Evolutionary conservation across 2,329 filamentous ascomycete genomes (phyloP).

Genomic region (Hypoxylon sp.): DNA sequence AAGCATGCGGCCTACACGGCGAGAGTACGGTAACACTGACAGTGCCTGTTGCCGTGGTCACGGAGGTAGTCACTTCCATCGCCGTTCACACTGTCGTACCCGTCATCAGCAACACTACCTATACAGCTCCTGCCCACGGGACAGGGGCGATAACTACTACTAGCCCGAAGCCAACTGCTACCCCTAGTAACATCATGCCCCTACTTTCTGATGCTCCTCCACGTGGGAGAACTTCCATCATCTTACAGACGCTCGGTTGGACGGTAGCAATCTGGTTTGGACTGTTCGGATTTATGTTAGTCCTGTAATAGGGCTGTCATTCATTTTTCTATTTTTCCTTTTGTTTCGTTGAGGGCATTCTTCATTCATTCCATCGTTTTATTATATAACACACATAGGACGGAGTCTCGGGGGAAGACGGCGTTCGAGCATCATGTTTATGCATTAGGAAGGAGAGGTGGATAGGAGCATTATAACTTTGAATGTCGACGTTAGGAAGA

Average conservation of each 20-base stretch:
- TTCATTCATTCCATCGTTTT: conserved; percentile 1
- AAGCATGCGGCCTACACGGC: conserved; percentile 53
- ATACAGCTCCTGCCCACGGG: conserved; percentile 3
- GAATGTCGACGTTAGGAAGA: background rate
- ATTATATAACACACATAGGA: conserved; percentile 6
- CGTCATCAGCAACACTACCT: conserved; percentile 25
- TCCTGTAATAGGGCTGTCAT: conserved; percentile 35
- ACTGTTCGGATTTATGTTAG: conserved; percentile 46
- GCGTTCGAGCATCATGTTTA: background rate
- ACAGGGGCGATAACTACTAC: conserved; percentile 7
- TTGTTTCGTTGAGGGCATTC: background rate
- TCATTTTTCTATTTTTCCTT: background rate
- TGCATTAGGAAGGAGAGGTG: background rate
- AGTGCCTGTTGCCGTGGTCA: conserved; percentile 49
- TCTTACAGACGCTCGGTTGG: conserved; percentile 28
- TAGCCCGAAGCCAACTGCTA: conserved; percentile 2
- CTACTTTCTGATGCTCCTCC: conserved; percentile 35
- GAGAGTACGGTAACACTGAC: conserved; percentile 55
- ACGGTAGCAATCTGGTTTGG: conserved; percentile 48
- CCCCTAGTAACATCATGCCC: conserved; percentile 12
- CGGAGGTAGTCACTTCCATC: conserved; percentile 39
- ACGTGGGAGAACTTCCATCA: conserved; percentile 5
- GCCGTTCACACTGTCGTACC: conserved; percentile 51
- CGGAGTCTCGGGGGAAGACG: conserved; percentile 5
- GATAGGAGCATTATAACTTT: conserved; percentile 13